These are phyloP conservation scores for Raphanus raphanistrum DNA, from an alignment of 345 rosid species.

Conservation along the genomic window DNA sequence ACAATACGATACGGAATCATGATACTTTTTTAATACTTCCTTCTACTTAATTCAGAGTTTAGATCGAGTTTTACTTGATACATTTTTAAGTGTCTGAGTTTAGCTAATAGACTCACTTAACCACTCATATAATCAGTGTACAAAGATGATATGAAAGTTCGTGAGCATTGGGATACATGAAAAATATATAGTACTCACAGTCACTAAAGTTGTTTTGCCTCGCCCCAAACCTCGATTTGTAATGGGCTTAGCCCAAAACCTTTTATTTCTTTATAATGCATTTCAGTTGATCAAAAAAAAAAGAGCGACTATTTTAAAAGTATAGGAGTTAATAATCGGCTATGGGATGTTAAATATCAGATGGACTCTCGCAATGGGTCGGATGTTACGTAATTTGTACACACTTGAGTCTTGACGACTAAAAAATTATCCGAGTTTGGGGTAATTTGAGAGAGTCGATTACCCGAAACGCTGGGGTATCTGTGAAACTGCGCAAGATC, in stretches of 20 bases:
- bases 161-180: not conserved
- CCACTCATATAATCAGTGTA: not conserved
- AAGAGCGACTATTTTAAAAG: not conserved
- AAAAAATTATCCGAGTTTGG: not conserved
- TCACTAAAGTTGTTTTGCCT: too few relatives aligned
- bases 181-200: too few relatives aligned
- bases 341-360: not conserved
- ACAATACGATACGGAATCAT: not conserved
- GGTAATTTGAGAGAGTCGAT: not conserved
- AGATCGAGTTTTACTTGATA: not conserved
- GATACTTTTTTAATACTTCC: not conserved
- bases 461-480: slow-evolving; percentile 27
- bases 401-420: not conserved
- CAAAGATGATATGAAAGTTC: not conserved
- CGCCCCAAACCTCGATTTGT: too few relatives aligned
- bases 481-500: not conserved
- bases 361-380: not conserved
- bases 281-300: too few relatives aligned
- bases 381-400: not conserved
- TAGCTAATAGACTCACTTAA: not conserved
- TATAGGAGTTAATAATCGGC: not conserved
- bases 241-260: too few relatives aligned
- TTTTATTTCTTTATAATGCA: too few relatives aligned
- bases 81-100: not conserved
- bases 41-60: not conserved